Conservation (phyloP, 352 stramenopile genomes). For the Globisporangium cystogenes region DNA sequence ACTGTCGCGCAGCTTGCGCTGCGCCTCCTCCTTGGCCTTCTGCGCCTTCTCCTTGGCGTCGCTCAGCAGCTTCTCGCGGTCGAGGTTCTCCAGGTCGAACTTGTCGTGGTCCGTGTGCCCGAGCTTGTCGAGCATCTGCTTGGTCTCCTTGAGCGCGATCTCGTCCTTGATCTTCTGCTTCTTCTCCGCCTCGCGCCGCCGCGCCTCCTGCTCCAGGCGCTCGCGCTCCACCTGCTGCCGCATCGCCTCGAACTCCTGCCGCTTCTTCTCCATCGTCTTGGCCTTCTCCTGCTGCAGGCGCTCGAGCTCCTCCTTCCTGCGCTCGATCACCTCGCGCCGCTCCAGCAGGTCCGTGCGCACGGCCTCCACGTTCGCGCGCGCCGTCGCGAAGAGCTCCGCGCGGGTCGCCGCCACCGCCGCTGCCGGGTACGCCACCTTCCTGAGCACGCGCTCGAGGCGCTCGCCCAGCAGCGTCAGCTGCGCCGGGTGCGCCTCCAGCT, state of each 20-base stretch:
- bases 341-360: slow-evolving; percentile 88
- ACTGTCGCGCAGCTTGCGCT: slow-evolving; percentile 91
- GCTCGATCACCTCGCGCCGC: slow-evolving; percentile 94
- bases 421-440: slow-evolving; percentile 31
- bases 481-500: slow-evolving; percentile 70
- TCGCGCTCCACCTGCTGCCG: slow-evolving; percentile 72
- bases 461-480: slow-evolving; percentile 73
- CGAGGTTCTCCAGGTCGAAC: slow-evolving; percentile 66
- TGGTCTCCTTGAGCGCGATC: slow-evolving; percentile 91
- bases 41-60: slow-evolving; percentile 94
- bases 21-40: slow-evolving; percentile 94
- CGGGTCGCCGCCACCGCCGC: slow-evolving; percentile 18
- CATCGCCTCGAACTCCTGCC: slow-evolving; percentile 62
- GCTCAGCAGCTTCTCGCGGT: slow-evolving; percentile 82
- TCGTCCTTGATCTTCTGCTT: slow-evolving; percentile 95
- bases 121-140: slow-evolving; percentile 74
- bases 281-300: slow-evolving; percentile 91
- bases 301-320: slow-evolving; percentile 96
- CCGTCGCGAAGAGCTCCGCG: slow-evolving; percentile 63
- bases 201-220: slow-evolving; percentile 73
- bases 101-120: slow-evolving; percentile 65
- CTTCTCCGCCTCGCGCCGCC: slow-evolving; percentile 90
- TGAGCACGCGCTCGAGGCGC: slow-evolving; percentile 52
- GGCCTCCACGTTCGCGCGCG: slow-evolving; percentile 51
- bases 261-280: slow-evolving; percentile 81